A percentile compares a stretch with the other conserved stretches of the same genome.
Evolutionary conservation across 164 flowering plant genomes (phyloP).

Genomic region (Euptelea pleiosperma): DNA sequence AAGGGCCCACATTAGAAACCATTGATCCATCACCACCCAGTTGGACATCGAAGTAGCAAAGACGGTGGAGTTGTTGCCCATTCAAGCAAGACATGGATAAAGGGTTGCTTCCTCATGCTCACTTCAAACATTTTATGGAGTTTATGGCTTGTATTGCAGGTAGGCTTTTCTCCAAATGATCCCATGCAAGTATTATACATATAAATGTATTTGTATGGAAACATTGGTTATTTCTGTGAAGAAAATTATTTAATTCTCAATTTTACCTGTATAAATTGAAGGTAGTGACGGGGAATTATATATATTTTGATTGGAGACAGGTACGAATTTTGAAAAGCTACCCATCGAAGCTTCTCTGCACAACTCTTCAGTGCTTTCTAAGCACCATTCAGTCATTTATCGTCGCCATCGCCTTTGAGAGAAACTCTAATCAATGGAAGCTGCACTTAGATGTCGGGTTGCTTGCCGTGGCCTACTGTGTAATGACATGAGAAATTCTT

Average conservation of each 20-base stretch:
- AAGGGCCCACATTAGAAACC: conserved; percentile 47
- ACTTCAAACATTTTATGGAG: conserved; percentile 42
- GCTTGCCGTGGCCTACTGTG: conserved; percentile 48
- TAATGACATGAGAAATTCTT: conserved; percentile 13
- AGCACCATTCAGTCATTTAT: conserved; percentile 59
- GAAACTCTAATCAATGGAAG: conserved; percentile 49
- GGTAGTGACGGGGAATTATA: too few relatives aligned
- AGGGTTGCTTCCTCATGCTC: conserved; percentile 60
- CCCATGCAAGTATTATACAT: too few relatives aligned
- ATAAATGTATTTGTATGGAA: background rate
- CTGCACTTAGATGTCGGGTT: conserved; percentile 46
- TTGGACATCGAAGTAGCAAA: conserved; percentile 12
- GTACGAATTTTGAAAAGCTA: conserved; percentile 37
- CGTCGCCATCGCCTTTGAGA: conserved; percentile 47
- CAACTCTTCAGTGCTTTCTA: conserved; percentile 46
- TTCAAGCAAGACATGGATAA: conserved; percentile 46
- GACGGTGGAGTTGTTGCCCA: conserved; percentile 3
- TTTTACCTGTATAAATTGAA: background rate
- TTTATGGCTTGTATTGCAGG: conserved; percentile 73
- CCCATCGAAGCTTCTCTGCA: conserved; percentile 57
- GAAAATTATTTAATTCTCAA: too few relatives aligned
- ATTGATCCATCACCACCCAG: conserved; percentile 23
- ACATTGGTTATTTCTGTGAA: too few relatives aligned
- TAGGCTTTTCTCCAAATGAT: too few relatives aligned
- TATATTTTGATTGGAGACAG: conserved; percentile 22